Evolutionary conservation across 1,284 basidiomycete genomes (phyloP).

Genomic region (Pulchroboletus neoregius): DNA sequence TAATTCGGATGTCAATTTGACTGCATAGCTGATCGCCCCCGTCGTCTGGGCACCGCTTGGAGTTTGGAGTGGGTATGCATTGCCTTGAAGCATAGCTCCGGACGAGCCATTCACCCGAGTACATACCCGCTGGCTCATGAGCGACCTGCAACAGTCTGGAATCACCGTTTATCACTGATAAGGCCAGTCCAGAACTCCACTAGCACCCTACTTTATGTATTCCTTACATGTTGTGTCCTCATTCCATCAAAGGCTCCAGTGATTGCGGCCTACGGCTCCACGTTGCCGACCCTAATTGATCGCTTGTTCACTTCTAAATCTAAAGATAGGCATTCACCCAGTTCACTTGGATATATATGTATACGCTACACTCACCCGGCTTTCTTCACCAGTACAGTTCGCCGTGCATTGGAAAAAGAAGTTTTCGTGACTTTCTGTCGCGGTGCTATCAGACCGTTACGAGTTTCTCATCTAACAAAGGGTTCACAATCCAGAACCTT

Average conservation of each 20-base stretch:
- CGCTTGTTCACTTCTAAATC: background rate
- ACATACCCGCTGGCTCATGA: no score
- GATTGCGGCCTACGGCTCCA: background rate
- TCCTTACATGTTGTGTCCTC: conserved; percentile 1
- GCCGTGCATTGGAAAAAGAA: background rate
- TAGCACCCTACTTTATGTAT: conserved; percentile 10
- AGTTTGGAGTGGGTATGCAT: conserved; percentile 16
- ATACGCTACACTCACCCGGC: background rate
- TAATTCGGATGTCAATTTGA: conserved; percentile 12
- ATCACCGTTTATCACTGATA: background rate
- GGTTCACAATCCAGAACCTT: conserved; percentile 11
- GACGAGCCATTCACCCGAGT: background rate
- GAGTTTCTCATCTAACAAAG: conserved; percentile 5
- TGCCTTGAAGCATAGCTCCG: conserved; percentile 11
- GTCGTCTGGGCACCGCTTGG: conserved; percentile 21
- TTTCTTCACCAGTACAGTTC: background rate
- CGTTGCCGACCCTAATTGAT: conserved; percentile 2
- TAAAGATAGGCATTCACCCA: conserved; percentile 5
- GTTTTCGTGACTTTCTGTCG: no score
- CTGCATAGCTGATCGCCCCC: conserved; percentile 9
- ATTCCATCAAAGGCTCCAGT: background rate
- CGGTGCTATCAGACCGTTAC: no score
- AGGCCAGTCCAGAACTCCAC: conserved; percentile 4
- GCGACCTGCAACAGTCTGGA: no score
- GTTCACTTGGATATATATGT: background rate